Conservation (phyloP, 441 rosid species). For the Mallotus japonicus region DNA sequence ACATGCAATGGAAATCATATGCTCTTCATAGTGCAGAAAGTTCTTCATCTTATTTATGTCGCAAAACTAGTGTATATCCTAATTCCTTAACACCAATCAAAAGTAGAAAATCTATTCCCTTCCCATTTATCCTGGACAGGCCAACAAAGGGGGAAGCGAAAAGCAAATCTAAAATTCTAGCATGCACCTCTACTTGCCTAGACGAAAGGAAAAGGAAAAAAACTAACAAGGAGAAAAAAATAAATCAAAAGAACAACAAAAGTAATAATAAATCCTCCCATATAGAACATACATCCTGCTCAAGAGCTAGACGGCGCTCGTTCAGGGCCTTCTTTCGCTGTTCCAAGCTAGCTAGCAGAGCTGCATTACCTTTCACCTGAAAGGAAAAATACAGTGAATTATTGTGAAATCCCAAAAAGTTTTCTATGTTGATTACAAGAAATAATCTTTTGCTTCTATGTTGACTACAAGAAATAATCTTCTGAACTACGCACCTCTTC, state of each 20-base stretch:
- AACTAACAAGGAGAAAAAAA: slow-evolving; percentile 9
- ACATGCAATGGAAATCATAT: neutral
- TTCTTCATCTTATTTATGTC: neutral
- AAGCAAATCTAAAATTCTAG: neutral
- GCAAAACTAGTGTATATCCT: neutral
- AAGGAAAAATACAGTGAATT: slow-evolving; percentile 19
- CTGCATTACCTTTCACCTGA: slow-evolving; percentile 65
- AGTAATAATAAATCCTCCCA: neutral
- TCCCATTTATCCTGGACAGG: slow-evolving; percentile 1
- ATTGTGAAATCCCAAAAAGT: slow-evolving; percentile 17
- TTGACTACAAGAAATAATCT: slow-evolving; percentile 19
- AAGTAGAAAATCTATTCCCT: neutral
- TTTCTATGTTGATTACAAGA: slow-evolving; percentile 13
- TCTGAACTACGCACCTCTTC: slow-evolving; percentile 56
- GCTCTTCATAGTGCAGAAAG: neutral
- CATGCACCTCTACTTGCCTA: slow-evolving; percentile 15
- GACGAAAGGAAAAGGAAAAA: neutral
- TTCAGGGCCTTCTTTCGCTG: slow-evolving; percentile 61
- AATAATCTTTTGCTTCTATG: slow-evolving; percentile 8
- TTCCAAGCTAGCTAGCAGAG: slow-evolving; percentile 60
- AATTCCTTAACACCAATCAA: neutral
- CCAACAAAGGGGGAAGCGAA: neutral
- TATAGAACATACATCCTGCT: slow-evolving; percentile 64
- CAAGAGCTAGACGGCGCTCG: slow-evolving; percentile 70
- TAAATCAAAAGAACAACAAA: neutral